These are phyloP conservation scores for Prototheca cutis DNA, from an alignment of 163 green algal species.

Conservation along the genomic window DNA sequence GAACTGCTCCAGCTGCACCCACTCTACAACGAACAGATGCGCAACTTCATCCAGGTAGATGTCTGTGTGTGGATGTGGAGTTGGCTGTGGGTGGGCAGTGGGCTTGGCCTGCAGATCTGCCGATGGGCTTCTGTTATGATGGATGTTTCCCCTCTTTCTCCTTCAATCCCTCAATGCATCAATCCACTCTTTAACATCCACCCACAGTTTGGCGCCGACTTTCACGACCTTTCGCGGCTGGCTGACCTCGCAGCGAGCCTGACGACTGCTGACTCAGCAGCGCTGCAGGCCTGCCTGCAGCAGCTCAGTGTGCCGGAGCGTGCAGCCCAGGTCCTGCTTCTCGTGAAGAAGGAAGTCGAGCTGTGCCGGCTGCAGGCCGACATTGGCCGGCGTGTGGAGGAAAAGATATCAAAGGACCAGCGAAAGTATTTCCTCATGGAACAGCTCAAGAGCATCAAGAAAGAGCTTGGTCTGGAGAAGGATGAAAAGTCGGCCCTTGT, in stretches of 20 bases:
- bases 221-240: conserved; percentile 79
- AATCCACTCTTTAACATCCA: no score
- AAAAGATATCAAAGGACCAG: conserved; percentile 94
- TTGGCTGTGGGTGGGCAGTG: neutral
- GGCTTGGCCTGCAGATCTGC: no score
- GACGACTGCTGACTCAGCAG: conserved; percentile 63
- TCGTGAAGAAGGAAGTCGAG: conserved; percentile 98
- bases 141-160: no score
- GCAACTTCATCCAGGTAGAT: conserved; percentile 33
- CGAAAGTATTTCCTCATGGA: conserved; percentile 92
- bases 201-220: conserved; percentile 64
- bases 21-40: conserved; percentile 90
- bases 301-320: conserved; percentile 62
- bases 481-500: conserved; percentile 89
- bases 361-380: conserved; percentile 81
- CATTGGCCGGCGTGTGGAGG: conserved; percentile 89
- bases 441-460: conserved; percentile 92
- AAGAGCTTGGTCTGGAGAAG: conserved; percentile 93
- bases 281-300: conserved; percentile 70
- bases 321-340: conserved; percentile 50
- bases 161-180: no score
- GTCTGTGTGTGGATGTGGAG: neutral
- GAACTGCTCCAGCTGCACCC: conserved; percentile 89
- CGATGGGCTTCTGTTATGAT: no score
- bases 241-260: conserved; percentile 80